These are phyloP conservation scores for Aspergillus brasiliensis DNA, from an alignment of 2,329 filamentous ascomycete genomes.

Conservation along the genomic window DNA sequence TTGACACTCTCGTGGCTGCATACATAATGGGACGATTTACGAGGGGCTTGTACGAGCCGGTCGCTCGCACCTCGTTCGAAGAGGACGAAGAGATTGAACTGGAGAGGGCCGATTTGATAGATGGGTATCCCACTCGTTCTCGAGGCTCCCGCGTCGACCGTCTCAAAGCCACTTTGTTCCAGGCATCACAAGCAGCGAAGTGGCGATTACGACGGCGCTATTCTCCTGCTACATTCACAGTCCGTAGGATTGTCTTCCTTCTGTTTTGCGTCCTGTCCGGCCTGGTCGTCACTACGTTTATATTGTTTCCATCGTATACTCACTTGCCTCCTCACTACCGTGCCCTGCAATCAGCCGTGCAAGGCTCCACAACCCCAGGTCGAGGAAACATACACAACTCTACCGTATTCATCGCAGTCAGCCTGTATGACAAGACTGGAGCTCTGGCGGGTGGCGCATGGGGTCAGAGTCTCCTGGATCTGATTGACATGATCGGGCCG, in stretches of 20 bases:
- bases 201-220: too few species aligned
- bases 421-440: conserved; percentile 65
- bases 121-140: neutral
- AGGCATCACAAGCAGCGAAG: too few species aligned
- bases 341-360: neutral
- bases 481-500: conserved; percentile 66
- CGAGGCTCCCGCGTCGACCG: neutral
- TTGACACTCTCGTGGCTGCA: too few species aligned
- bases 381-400: conserved; percentile 59
- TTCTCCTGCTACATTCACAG: too few species aligned
- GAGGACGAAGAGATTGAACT: neutral
- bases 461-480: conserved; percentile 60
- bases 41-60: neutral
- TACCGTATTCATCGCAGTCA: conserved; percentile 72
- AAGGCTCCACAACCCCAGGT: conserved; percentile 24
- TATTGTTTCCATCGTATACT: neutral
- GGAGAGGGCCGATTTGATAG: neutral
- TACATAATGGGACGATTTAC: too few species aligned
- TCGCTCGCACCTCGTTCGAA: neutral
- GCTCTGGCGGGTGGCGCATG: conserved; percentile 63
- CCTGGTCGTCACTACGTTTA: neutral
- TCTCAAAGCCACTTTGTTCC: too few species aligned
- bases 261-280: too few species aligned
- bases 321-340: neutral
- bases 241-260: neutral